Base-by-base conservation (phyloP, 73 alveolate species). In the Tetrahymena borealis region DNA sequence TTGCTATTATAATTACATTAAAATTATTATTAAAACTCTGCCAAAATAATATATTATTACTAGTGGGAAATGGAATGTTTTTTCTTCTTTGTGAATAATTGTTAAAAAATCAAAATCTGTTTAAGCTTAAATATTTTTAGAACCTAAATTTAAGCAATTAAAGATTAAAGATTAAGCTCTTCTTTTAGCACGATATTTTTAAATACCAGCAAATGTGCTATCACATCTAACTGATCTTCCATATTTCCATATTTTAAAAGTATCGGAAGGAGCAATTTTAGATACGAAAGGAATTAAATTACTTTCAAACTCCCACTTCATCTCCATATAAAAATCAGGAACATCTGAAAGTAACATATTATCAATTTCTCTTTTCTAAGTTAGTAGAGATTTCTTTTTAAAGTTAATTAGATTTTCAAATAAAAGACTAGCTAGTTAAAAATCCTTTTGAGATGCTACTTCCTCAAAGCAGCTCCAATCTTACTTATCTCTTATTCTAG, bases 381-480 rank as follows among this genome's bases (percentile, higher is more conserved):
- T 78, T 32, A 78, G 95, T 96, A 98, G 95, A 31, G 95, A 91
- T 28, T 78, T 77, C 91, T 91, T 37, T 94, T 95, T 97, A 85
- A 92, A 91, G 40, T 33, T 93, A 42, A 79, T 93, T 28, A 94
- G 92, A 39, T 96, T 91, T 41, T 97, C 98, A 93, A 97, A 97
- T 16, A 96, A 91, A 16, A 97, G 79, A 32, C 97, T 96, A 13
- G 97, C 93, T 20, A 96, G 94, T 78, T 96, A 78, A 18, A 95
- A 90, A 78, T 97, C 97, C 35, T 79, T 78, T 38, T 93, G 32
- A 20, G 96, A 90, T 18, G 97, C 97, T 16, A 99, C 98, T 94
- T 97, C 99, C 91, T 97, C 98, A 90, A 97, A 96, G 2, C 95
- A 85, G 28, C 97, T 85, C 99, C 99, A 97, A 12, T 99, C 99